Evolutionary conservation across 148 eudicot genomes (phyloP), one percentile per base, ranked within the genome.

Genomic region (Amaranthus palmeri): DNA sequence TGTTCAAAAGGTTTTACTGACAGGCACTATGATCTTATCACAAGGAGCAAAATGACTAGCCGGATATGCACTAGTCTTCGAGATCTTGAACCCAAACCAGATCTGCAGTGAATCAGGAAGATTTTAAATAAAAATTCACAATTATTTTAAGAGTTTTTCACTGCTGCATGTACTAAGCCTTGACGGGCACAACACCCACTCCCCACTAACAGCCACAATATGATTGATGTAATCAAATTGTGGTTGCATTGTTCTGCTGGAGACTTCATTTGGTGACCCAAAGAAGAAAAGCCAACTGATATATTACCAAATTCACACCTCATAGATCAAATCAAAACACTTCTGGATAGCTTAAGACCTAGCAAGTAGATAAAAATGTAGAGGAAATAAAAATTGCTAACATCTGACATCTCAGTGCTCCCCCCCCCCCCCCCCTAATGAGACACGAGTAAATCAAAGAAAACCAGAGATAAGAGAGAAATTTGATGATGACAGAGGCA

Each of bases 41-140:
- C 56, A 44, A 17, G 17, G 50, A 14, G 43, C 65, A 73, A 63
- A 57, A 47, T 13, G 52, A 54, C 66, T 65, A 7, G 2, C 25
- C n/a, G 11, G n/a, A 59, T 66, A 56, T 48, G 18, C 58, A 51
- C 83, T 74, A 89, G 72, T 92, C 97, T 65, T 88, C 98, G 63
- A 86, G 81, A 18, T 86, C 95, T 77, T 87, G 89, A 76, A 86
- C 88, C 92, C 92, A 90, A 8, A 88, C 82, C 77, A 93, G 80
- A 84, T 89, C 98, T 93, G 92, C 69, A 41, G 45, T 62, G 15
- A 60, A 65, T 48, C 65, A 83, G 18, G 10, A 47, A 68, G 12
- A 7, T 48, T 40, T 67, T 18, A 46, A 41, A 66, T 50, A 67
- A 47, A 4, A 63, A 53, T 56, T 36, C 54, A 40, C 54, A 50